Percentiles rank a stretch among this genome's conserved stretches.
Evolutionary conservation across 2,329 filamentous ascomycete species (phyloP).

Genomic region (Sclerotinia borealis): DNA sequence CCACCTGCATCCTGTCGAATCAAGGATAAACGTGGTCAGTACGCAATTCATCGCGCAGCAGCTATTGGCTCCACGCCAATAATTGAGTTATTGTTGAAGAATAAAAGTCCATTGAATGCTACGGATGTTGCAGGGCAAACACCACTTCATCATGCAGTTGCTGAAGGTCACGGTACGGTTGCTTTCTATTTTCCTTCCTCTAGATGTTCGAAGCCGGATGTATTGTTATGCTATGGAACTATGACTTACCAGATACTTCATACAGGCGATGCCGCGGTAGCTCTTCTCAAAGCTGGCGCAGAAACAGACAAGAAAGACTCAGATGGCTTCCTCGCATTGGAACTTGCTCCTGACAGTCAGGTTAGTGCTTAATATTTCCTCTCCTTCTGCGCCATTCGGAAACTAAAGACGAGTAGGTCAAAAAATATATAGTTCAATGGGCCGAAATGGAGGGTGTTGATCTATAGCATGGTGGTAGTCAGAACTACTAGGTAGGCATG

Average conservation of each 20-base stretch:
- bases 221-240: not conserved
- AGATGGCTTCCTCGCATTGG: constrained; percentile 66
- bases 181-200: not conserved
- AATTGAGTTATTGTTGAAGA: constrained; percentile 69
- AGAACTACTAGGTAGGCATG: no score
- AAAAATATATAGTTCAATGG: constrained; percentile 17
- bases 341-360: constrained; percentile 80
- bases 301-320: constrained; percentile 71
- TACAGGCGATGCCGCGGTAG: constrained; percentile 73
- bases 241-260: not conserved
- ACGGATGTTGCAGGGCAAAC: constrained; percentile 80
- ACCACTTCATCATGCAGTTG: constrained; percentile 80
- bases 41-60: constrained; percentile 85
- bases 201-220: not conserved
- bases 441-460: constrained; percentile 13
- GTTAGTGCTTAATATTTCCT: constrained; percentile 42
- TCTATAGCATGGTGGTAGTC: not conserved
- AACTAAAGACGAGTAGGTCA: constrained; percentile 15
- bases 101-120: constrained; percentile 75
- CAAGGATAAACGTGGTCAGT: constrained; percentile 81
- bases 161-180: constrained; percentile 61
- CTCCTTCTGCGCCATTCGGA: not conserved
- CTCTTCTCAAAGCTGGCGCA: constrained; percentile 77
- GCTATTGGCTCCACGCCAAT: constrained; percentile 87
- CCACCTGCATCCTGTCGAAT: constrained; percentile 67